Percentiles rank a stretch among this genome's conserved stretches.
Conservation (phyloP, 495 filamentous ascomycete genomes). For the Annulohypoxylon nitens region DNA sequence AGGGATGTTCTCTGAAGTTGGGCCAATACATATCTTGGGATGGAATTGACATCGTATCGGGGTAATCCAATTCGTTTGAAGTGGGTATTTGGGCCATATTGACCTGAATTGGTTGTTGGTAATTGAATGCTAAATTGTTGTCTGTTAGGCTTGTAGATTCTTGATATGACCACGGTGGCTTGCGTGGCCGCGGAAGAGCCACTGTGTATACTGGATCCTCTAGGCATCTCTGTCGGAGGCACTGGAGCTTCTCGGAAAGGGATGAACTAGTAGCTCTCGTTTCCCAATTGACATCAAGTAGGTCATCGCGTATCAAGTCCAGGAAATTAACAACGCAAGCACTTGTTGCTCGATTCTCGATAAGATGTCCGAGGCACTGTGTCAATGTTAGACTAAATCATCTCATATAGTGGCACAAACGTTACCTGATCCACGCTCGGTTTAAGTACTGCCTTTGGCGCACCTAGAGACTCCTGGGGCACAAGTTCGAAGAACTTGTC, state of each 20-base stretch:
- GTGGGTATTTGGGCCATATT: conserved; percentile 24
- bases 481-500: conserved; percentile 14
- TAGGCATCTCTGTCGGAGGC: conserved; percentile 19
- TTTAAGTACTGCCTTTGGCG: conserved; percentile 13
- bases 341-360: neutral
- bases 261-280: conserved; percentile 18
- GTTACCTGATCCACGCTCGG: conserved; percentile 22
- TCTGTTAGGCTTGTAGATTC: conserved; percentile 7
- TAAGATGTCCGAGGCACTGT: conserved; percentile 20
- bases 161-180: conserved; percentile 29
- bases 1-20: neutral
- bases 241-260: conserved; percentile 27
- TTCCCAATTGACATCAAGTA: conserved; percentile 25
- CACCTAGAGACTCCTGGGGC: neutral
- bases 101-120: conserved; percentile 1
- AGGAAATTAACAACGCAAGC: conserved; percentile 16
- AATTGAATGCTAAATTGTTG: conserved; percentile 1
- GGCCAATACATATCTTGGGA: conserved; percentile 6
- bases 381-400: conserved; percentile 4
- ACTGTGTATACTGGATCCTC: conserved; percentile 27
- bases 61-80: neutral
- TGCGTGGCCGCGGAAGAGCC: conserved; percentile 25
- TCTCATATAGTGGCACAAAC: neutral
- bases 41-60: conserved; percentile 9
- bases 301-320: conserved; percentile 5